Evolutionary conservation across 345 rosid species (phyloP).

Genomic region (Psidium guajava): DNA sequence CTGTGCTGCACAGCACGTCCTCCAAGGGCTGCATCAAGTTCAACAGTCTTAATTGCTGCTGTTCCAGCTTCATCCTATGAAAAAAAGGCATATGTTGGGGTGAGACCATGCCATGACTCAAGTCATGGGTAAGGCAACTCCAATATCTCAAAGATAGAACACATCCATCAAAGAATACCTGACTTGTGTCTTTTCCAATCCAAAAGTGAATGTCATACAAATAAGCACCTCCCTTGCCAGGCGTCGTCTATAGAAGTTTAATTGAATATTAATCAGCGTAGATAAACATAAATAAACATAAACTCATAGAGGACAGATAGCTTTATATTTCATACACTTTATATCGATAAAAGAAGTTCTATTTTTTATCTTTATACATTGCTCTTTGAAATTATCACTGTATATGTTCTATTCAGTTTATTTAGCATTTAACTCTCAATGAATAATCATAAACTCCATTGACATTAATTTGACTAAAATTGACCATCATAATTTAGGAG

Average conservation of each 20-base stretch:
- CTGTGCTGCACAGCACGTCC: conserved; percentile 98
- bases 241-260: conserved; percentile 47
- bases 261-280: background rate
- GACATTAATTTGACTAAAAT: background rate
- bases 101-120: background rate
- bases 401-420: background rate
- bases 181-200: conserved; percentile 96
- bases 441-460: background rate
- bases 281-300: background rate
- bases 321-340: background rate
- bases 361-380: background rate
- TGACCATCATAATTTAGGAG: background rate
- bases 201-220: conserved; percentile 88
- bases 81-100: background rate
- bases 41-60: conserved; percentile 91
- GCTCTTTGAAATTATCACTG: background rate
- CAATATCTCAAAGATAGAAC: background rate
- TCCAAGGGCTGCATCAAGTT: conserved; percentile 89
- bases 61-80: conserved; percentile 96
- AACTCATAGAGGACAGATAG: background rate
- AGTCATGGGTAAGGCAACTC: background rate
- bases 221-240: conserved; percentile 77
- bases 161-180: conserved; percentile 32
- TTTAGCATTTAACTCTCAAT: background rate
- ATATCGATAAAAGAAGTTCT: background rate